These are phyloP conservation scores for Austropuccinia psidii DNA, from an alignment of 1,284 basidiomycete species.

Conservation along the genomic window DNA sequence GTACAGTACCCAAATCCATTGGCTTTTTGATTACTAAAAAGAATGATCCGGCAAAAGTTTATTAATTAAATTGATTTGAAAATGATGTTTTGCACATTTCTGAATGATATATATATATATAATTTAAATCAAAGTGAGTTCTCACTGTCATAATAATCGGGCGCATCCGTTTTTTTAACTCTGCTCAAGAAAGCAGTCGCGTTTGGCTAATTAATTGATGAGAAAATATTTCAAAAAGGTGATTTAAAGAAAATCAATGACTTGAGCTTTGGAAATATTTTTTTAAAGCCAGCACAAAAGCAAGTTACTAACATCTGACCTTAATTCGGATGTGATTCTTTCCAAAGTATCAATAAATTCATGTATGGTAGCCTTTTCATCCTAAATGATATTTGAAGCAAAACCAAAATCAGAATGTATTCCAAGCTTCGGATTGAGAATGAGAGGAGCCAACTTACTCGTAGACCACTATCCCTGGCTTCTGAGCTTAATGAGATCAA, in stretches of 20 bases:
- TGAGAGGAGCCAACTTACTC: background rate
- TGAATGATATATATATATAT: background rate
- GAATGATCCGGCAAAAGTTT: no score
- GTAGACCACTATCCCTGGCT: conserved; percentile 25
- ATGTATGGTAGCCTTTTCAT: conserved; percentile 69
- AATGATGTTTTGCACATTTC: background rate
- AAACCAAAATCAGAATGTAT: background rate
- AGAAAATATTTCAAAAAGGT: no score
- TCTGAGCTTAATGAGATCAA: conserved; percentile 15
- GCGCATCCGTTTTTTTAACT: conserved; percentile 73
- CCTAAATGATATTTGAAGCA: conserved; percentile 37
- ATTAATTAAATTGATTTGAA: conserved; percentile 37
- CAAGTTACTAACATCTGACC: conserved; percentile 59
- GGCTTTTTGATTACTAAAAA: conserved; percentile 70
- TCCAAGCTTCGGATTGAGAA: background rate
- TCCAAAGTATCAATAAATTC: conserved; percentile 86
- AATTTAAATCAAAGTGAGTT: conserved; percentile 32
- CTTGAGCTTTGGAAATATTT: background rate
- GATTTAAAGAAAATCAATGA: conserved; percentile 46
- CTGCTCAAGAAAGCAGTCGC: conserved; percentile 81
- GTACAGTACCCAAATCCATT: conserved; percentile 90
- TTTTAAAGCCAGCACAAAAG: background rate
- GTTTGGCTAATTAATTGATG: conserved; percentile 59
- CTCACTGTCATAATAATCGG: conserved; percentile 78
- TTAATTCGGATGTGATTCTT: conserved; percentile 71